These are phyloP conservation scores for Eucalyptus cloeziana DNA, from an alignment of 345 rosid genomes.

Conservation along the genomic window DNA sequence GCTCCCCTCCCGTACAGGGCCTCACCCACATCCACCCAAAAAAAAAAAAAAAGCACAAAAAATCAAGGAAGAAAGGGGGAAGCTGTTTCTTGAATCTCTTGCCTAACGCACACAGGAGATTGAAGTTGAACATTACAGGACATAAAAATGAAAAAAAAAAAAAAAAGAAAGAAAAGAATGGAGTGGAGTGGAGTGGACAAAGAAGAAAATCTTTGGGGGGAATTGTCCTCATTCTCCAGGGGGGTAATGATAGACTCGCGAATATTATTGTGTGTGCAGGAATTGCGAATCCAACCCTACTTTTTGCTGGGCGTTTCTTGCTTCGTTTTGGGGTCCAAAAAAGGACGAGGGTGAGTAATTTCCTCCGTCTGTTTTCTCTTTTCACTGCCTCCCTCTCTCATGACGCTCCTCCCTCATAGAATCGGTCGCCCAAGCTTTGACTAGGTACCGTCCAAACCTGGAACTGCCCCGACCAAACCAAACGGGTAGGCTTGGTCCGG, in stretches of 20 bases:
- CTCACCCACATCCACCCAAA: background rate
- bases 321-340: background rate
- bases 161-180: too few species aligned
- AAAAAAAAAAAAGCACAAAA: background rate
- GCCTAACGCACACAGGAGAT: background rate
- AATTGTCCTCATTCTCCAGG: background rate
- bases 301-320: background rate
- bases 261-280: background rate
- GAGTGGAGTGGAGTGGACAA: background rate
- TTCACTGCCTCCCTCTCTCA: background rate
- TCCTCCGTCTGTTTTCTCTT: background rate
- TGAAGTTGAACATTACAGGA: background rate
- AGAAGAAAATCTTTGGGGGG: background rate
- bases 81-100: background rate
- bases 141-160: background rate
- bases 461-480: too few species aligned
- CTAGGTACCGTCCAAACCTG: too few species aligned
- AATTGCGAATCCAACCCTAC: background rate
- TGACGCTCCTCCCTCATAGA: background rate
- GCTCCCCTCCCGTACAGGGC: background rate
- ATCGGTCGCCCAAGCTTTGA: background rate
- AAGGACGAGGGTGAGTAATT: background rate
- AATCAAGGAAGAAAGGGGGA: background rate
- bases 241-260: background rate
- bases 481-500: accelerated